Evolutionary conservation across 75 land plant species (phyloP), one percentile per base, ranked within the genome.

Genomic region (Sequoia sempervirens): DNA sequence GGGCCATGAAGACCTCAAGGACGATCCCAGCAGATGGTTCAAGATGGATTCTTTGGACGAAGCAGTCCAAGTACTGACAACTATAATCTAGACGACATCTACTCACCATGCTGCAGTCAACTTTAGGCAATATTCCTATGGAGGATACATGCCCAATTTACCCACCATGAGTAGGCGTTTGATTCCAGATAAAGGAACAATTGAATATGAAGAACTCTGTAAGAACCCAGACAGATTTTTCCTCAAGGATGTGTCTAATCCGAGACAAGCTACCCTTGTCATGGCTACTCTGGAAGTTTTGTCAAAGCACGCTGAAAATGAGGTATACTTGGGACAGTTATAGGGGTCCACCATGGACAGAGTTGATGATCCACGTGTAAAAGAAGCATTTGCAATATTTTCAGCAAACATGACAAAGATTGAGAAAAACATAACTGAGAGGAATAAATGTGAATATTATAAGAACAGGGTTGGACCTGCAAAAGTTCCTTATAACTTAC

Each of bases 381-480:
- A 76, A 37, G 88, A 72, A 37, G 88, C 84, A 15, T 92, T 84
- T 64, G 40, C 86, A 72, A 79, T 66, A 20, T 93, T 88, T 83
- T 32, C 9, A 14, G 34, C 6, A 43, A 84, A 43, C n/a, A 41
- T 93, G 76, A 74, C 66, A 80, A 73, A 84, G 54, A 79, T 92
- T 12, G 90, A 61, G 66, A 4, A 61, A 23, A 23, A 0, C 15
- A 61, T 61, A 18, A 18, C 7, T 2, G n/a, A 61, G 6, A 61
- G 5, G 26, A 61, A 61, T 61, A 20, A 20, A 0, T 18, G 3
- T 20, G 66, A 61, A 18, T 6, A 18, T 20, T 61, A 90, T 54
- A 84, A 85, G 83, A 91, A 91, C 73, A 84, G 93, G 37, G 41
- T 38, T 68, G 94, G 94, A 1, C 92, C 87, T 4, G 91, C 88